Base-by-base conservation (phyloP, 192 early-diverging fungal species). In the Geosiphon pyriformis region DNA sequence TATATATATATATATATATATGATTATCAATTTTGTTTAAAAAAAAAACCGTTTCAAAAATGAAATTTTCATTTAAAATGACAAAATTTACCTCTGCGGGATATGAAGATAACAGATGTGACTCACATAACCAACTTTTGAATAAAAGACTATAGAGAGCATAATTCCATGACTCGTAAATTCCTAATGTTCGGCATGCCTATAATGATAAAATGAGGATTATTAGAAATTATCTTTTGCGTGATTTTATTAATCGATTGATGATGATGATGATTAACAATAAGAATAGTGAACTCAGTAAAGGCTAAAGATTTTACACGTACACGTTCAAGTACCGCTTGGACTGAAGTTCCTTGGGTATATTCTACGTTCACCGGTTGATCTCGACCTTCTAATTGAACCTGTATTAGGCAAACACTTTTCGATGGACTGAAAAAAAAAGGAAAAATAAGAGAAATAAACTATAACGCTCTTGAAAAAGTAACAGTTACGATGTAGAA, bases 81-180 rank as follows among this genome's bases (percentile, higher is more conserved):
- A 30, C 31, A 11, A 10, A 18, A 27, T 32, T 26, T 46, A 67
- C 65, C 29, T 67, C 65, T 23, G 52, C 65, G 0, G 65, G 65
- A 47, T 57, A 30, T 15, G 65, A 67, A 31, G 65, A 67, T 20
- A 67, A 48, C 42, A 67, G 30, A 57, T 67, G 35, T 22, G 65
- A 67, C 4, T 67, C 65, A 32, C 54, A 67, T 47, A 67, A 18
- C 65, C 65, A 67, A 31, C 29, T 47, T 29, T 67, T 55, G 35
- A 67, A 67, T 27, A 67, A 37, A 57, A 54, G 29, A 46, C 65
- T 67, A 30, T 57, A 67, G 26, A 67, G 37, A 47, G 65, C 65
- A 30, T 67, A 55, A 57, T 67, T 67, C 65, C 65, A 67, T 3
- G 53, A 67, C 35, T 67, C 65, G 48, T 67, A 67, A 12, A 67